A percentile compares a stretch with the other conserved stretches of the same genome.
Evolutionary conservation across 345 rosid genomes (phyloP).

Genomic region (Citrus trifoliata): DNA sequence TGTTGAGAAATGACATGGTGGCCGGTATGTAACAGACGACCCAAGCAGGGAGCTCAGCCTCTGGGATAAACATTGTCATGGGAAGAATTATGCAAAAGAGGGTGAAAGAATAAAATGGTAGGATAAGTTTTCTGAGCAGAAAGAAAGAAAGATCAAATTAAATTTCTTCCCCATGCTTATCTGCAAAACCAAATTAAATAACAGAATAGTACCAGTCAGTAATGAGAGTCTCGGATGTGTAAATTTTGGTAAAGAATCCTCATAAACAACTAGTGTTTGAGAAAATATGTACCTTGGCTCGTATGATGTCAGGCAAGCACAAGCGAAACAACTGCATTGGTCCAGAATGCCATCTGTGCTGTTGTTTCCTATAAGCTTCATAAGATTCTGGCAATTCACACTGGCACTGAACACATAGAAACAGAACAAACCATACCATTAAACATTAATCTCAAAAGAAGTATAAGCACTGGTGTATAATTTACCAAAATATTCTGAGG

Average conservation of each 20-base stretch:
- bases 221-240: not conserved
- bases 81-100: constrained; percentile 93
- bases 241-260: not conserved
- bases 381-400: constrained; percentile 94
- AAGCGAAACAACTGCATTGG: constrained; percentile 97
- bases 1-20: constrained; percentile 91
- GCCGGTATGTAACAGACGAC: constrained; percentile 96
- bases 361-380: constrained; percentile 93
- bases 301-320: constrained; percentile 69
- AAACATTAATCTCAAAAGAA: constrained; percentile 2
- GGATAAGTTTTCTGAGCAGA: constrained; percentile 74
- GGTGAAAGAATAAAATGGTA: constrained; percentile 93
- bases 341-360: constrained; percentile 97
- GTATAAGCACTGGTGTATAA: not conserved
- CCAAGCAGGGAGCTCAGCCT: constrained; percentile 90
- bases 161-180: constrained; percentile 77
- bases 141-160: constrained; percentile 94
- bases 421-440: not conserved
- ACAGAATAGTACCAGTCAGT: constrained; percentile 10
- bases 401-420: constrained; percentile 55
- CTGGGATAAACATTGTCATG: constrained; percentile 94
- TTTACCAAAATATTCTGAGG: not conserved
- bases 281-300: constrained; percentile 54
- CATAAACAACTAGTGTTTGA: not conserved
- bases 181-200: constrained; percentile 42